Evolutionary conservation across 108 stramenopile species (phyloP).

Genomic region (Fragilariopsis cylindrus): DNA sequence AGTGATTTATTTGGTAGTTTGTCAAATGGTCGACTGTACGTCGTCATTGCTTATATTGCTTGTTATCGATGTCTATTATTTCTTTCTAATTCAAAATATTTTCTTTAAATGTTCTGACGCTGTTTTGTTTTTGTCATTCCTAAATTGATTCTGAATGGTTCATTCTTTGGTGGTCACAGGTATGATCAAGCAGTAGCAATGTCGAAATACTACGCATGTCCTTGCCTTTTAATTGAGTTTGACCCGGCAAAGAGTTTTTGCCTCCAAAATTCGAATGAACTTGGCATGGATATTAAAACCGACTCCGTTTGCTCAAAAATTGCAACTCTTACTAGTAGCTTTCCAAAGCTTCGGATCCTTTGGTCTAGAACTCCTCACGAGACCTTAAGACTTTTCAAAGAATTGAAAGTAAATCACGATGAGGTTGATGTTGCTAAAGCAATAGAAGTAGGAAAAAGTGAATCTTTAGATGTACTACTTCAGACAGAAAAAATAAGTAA

Average conservation of each 20-base stretch:
- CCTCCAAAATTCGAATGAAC: slow-evolving; percentile 77
- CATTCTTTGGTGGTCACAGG: neutral
- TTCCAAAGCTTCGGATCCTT: slow-evolving; percentile 90
- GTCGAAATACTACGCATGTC: slow-evolving; percentile 89
- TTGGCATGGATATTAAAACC: slow-evolving; percentile 81
- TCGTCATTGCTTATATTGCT: neutral
- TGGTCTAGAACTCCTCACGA: slow-evolving; percentile 95
- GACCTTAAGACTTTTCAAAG: slow-evolving; percentile 89
- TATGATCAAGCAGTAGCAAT: slow-evolving; percentile 90
- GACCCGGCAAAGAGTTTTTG: slow-evolving; percentile 89
- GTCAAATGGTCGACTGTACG: slow-evolving; percentile 88
- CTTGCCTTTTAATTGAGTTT: slow-evolving; percentile 93
- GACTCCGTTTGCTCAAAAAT: slow-evolving; percentile 89
- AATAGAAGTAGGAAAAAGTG: slow-evolving; percentile 77
- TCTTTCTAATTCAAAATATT: neutral
- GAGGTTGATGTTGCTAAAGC: slow-evolving; percentile 88
- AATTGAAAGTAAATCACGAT: slow-evolving; percentile 79
- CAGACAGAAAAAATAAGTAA: slow-evolving; percentile 18
- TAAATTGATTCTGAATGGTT: neutral
- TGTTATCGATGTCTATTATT: neutral
- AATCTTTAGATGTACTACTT: slow-evolving; percentile 70
- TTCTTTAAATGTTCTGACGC: neutral
- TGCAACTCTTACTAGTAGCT: slow-evolving; percentile 79
- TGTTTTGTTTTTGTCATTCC: neutral
- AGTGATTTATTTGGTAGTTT: slow-evolving; percentile 95